phyloP scores from a whole-genome alignment of 768 basidiomycete genomes.

The Lactifluus hygrophoroides region DNA sequence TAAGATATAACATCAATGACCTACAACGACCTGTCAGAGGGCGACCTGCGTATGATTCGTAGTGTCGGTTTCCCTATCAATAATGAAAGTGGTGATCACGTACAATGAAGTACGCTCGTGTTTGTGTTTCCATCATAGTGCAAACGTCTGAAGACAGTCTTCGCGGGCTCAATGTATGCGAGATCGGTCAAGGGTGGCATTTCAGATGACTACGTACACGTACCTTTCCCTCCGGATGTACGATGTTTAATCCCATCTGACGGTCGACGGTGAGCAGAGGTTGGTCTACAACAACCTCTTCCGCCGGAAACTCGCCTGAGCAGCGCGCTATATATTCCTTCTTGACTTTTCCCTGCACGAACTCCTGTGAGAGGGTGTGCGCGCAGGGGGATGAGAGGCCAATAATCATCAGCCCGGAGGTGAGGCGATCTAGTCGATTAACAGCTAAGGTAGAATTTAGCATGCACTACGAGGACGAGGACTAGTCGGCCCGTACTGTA shows the following conservation, averaged over 20 bases:
- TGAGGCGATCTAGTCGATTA: constrained; percentile 89
- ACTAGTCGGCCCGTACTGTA: constrained; percentile 50
- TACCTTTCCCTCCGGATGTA: constrained; percentile 93
- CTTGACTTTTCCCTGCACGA: constrained; percentile 67
- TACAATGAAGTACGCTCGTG: constrained; percentile 84
- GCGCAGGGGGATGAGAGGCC: constrained; percentile 67
- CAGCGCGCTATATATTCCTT: constrained; percentile 94
- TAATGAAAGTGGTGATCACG: constrained; percentile 18
- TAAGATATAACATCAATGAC: constrained; percentile 26
- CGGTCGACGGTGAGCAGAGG: constrained; percentile 88
- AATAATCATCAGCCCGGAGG: constrained; percentile 92
- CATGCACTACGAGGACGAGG: not conserved
- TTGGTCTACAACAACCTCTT: constrained; percentile 74
- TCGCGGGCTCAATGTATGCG: constrained; percentile 49
- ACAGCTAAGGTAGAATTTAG: constrained; percentile 53
- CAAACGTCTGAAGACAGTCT: constrained; percentile 79
- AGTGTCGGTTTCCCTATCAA: constrained; percentile 1
- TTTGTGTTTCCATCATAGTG: constrained; percentile 73
- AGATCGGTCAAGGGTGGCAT: not conserved
- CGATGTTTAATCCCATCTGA: constrained; percentile 94
- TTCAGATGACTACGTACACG: constrained; percentile 3
- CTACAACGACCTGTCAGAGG: constrained; percentile 90
- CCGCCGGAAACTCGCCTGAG: constrained; percentile 78
- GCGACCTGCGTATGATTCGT: constrained; percentile 41
- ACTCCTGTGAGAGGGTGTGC: constrained; percentile 66